Base-by-base conservation (phyloP, 352 stramenopile species). In the Phytophthora cactorum region DNA sequence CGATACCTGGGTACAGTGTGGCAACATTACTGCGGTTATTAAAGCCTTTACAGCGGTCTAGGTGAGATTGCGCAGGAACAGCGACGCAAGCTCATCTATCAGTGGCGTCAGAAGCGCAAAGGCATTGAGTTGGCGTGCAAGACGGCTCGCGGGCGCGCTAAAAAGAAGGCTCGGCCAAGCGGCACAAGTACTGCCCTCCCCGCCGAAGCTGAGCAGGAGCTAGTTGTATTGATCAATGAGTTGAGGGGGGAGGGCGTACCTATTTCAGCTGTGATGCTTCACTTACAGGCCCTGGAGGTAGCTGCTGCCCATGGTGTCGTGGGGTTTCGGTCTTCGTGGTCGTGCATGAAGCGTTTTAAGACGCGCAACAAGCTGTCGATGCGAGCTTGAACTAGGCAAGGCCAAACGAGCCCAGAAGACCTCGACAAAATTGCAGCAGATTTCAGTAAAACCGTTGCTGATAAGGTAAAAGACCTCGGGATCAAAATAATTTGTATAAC, bases 251-350 rank as follows among this genome's bases (percentile, higher is more conserved):
- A 31, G 22, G 43, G 43, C 5, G 43, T 29, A 31, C 5, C 43
- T 50, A 50, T 39, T 50, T 50, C 43, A 14, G 43, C 43, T 50
- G 17, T 50, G 4, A 50, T 50, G 43, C 43, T 53, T 17, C 10
- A 45, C 39, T 22, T 45, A 45, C 39, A 45, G 39, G 14, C 10
- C 39, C 39, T 45, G 3, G 39, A 45, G 15, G 39, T 45, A 12
- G 39, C 39, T 12, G 34, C 34, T 8, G 34, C 34, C 9, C 34
- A 39, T 39, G 34, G 34, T 11, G 9, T 39, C 34, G 34, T 8
- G 5, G 34, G 34, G 8, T 39, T 39, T 12, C 34, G 9, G 34
- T 2, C 34, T 39, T 39, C 34, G 9, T 39, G 34, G 34, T 39
- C 34, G 8, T 39, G 34, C 5, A 39, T 39, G 34, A 39, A 39